phyloP scores from a whole-genome alignment of 2,329 filamentous ascomycete species.

The Penicillium sp. region DNA sequence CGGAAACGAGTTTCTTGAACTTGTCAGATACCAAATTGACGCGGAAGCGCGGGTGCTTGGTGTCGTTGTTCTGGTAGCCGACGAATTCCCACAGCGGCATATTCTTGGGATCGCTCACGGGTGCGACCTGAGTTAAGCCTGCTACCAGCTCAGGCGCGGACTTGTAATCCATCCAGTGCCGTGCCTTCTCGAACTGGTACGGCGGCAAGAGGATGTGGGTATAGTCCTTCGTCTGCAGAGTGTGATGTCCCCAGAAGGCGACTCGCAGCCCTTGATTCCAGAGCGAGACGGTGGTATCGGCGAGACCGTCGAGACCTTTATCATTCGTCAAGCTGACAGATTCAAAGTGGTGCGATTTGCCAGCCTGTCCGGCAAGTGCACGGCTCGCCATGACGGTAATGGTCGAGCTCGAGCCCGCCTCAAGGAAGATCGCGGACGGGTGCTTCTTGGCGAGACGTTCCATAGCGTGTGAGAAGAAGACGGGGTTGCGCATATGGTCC shows the following conservation, averaged over 20 bases:
- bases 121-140: too few species aligned
- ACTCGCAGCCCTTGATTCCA: slow-evolving; percentile 43
- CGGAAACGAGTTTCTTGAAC: too few species aligned
- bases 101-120: too few species aligned
- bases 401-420: slow-evolving; percentile 44
- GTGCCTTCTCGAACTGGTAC: slow-evolving; percentile 45
- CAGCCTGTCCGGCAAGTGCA: slow-evolving; percentile 17
- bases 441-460: slow-evolving; percentile 36
- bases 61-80: too few species aligned
- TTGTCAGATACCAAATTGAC: too few species aligned
- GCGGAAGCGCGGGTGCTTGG: too few species aligned
- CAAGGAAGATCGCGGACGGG: slow-evolving; percentile 33
- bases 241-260: slow-evolving; percentile 43
- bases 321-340: slow-evolving; percentile 14
- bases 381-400: slow-evolving; percentile 29
- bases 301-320: slow-evolving; percentile 14
- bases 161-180: slow-evolving; percentile 39
- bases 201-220: slow-evolving; percentile 36
- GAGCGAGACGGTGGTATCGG: slow-evolving; percentile 30
- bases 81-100: too few species aligned
- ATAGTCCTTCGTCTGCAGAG: slow-evolving; percentile 27
- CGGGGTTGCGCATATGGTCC: slow-evolving; percentile 45
- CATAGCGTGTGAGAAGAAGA: slow-evolving; percentile 49
- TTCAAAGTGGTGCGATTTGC: slow-evolving; percentile 10
- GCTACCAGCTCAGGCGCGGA: too few species aligned